Percentiles rank a stretch among this genome's conserved stretches.
These are phyloP conservation scores for Pistacia vera DNA, from an alignment of 345 rosid species.

Conservation along the genomic window DNA sequence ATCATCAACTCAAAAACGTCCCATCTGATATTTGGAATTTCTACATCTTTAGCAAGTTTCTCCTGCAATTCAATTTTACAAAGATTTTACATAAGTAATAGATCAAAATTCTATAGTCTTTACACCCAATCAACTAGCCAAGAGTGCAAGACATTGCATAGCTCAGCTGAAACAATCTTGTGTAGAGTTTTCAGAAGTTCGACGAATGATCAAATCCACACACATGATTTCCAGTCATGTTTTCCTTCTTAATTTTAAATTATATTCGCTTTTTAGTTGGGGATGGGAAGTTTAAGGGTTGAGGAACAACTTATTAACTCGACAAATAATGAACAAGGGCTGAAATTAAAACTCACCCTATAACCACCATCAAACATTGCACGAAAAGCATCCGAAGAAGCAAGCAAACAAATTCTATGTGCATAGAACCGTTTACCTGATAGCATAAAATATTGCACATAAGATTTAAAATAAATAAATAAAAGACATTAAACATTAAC, in stretches of 20 bases:
- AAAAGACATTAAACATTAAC: not conserved
- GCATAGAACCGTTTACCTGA: slow-evolving; percentile 70
- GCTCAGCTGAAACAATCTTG: not conserved
- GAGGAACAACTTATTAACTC: not conserved
- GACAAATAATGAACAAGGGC: not conserved
- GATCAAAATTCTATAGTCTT: not conserved
- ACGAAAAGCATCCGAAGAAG: slow-evolving; percentile 76
- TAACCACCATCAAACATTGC: slow-evolving; percentile 89
- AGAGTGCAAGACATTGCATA: not conserved
- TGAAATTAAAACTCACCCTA: slow-evolving; percentile 44
- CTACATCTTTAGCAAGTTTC: slow-evolving; percentile 65
- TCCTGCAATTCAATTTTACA: slow-evolving; percentile 47
- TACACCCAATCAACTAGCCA: not conserved
- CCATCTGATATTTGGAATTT: slow-evolving; percentile 79
- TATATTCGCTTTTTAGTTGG: not conserved
- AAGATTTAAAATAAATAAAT: too few species aligned
- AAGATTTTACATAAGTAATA: not conserved
- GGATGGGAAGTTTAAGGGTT: not conserved
- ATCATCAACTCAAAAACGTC: slow-evolving; percentile 79
- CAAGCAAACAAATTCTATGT: slow-evolving; percentile 75
- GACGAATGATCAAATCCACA: not conserved
- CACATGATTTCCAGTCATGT: not conserved
- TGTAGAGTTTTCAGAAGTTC: not conserved
- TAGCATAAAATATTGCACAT: not conserved
- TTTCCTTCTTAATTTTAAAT: not conserved